Conservation (phyloP, 192 early-diverging fungal genomes). For the Coemansia sp. region DNA sequence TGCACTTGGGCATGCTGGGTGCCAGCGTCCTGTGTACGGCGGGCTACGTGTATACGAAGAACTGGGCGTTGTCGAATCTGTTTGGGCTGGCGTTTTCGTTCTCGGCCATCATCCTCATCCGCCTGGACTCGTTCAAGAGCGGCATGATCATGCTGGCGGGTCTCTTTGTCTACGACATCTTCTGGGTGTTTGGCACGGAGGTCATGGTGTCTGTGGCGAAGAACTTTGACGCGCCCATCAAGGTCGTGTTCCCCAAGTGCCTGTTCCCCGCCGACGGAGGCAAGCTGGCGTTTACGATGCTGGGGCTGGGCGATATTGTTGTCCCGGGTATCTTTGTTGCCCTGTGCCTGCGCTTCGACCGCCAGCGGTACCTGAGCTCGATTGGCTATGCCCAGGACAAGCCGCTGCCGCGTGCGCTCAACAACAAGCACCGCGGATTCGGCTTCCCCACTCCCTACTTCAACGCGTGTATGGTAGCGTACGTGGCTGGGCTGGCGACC, state of each 20-base stretch:
- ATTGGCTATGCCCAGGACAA: constrained; percentile 59
- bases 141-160: constrained; percentile 93
- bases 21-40: constrained; percentile 64
- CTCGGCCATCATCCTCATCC: constrained; percentile 83
- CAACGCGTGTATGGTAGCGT: constrained; percentile 75
- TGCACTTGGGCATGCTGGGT: constrained; percentile 67
- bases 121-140: constrained; percentile 94
- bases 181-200: constrained; percentile 99
- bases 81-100: constrained; percentile 88
- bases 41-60: constrained; percentile 83
- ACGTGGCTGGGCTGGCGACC: constrained; percentile 81
- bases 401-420: constrained; percentile 39
- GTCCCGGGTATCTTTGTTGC: constrained; percentile 96
- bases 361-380: constrained; percentile 68
- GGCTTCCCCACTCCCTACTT: constrained; percentile 90
- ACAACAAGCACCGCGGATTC: constrained; percentile 37
- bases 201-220: constrained; percentile 99
- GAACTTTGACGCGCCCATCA: constrained; percentile 96
- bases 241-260: constrained; percentile 87
- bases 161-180: constrained; percentile 96
- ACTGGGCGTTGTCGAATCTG: constrained; percentile 74
- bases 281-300: constrained; percentile 79
- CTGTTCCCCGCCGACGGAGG: constrained; percentile 34
- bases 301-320: constrained; percentile 97
- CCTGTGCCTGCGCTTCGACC: constrained; percentile 88